Base-by-base conservation (phyloP, 805 yeast species). In the Starmerella khaoyaiensis region DNA sequence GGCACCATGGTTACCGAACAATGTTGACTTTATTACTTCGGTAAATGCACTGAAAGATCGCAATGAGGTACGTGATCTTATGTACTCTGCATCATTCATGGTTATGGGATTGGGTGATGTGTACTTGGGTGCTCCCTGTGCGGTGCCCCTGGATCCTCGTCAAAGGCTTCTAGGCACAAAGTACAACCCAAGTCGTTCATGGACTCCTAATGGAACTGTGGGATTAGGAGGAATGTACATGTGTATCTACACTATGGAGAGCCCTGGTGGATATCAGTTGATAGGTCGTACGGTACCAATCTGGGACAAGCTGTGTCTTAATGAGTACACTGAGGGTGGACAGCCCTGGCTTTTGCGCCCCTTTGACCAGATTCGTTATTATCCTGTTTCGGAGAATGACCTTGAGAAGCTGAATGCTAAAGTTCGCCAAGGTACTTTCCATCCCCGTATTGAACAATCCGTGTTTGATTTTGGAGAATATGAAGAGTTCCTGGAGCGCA, bases 171-270 rank as follows among this genome's bases (percentile, higher is more conserved):
- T 87, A 40, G 98, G 97, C 27, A 71, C 94, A 21, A 87, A 87
- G 62, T 90, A 87, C 63, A 87, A 87, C 57, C 98, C 98, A 27
- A 80, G 95, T 11, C 73, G 98, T 66, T 82, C 96, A 1, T 86
- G 69, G 64, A 87, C 98, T 2, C 94, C 95, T 27, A 82, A 83
- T 55, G 98, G 98, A 49, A 80, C 90, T 25, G 97, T 87, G 44
- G 98, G 98, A 54, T 77, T 90, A 56, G 98, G 98, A 46, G 97
- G 98, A 51, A 83, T 79, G 81, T 90, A 84, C 69, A 86, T 87
- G 97, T 87, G 97, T 65, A 86, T 87, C 51, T 87, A 87, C 61
- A 83, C 97, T 22, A 86, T 87, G 87, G 93, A 83, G 49, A 83
- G 95, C 19, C 98, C 98, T 33, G 98, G 98, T 62, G 98, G 98